phyloP scores from a whole-genome alignment of 1,284 basidiomycete genomes.

The Irpex sp. region DNA sequence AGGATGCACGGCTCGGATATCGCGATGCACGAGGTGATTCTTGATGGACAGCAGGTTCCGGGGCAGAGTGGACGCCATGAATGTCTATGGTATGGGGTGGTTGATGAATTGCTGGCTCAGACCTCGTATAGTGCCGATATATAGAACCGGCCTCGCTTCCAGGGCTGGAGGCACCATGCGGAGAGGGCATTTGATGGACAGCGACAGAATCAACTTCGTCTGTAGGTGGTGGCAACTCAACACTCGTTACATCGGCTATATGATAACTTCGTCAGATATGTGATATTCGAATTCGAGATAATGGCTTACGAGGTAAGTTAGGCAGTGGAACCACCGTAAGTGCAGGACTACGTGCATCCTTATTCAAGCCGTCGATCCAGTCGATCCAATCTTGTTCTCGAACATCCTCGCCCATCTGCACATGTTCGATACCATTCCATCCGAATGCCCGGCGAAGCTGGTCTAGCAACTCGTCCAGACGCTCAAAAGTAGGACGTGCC shows the following conservation, averaged over 20 bases:
- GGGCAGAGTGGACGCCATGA: not conserved
- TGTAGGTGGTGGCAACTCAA: conserved; percentile 4
- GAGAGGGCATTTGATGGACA: not conserved
- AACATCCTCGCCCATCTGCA: conserved; percentile 15
- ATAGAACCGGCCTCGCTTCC: not conserved
- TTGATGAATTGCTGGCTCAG: not conserved
- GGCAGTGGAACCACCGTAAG: conserved; percentile 35
- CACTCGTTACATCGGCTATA: conserved; percentile 9
- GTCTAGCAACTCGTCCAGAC: conserved; percentile 39
- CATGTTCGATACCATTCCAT: conserved; percentile 24
- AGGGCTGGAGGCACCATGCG: not conserved
- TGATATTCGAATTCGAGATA: not conserved
- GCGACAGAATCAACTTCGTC: not conserved
- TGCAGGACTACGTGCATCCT: conserved; percentile 29
- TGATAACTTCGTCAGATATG: not conserved
- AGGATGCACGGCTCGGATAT: conserved; percentile 7
- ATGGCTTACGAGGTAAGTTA: conserved; percentile 23
- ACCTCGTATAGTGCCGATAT: not conserved
- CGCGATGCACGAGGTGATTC: not conserved
- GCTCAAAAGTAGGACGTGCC: conserved; percentile 44
- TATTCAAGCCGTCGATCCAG: conserved; percentile 14
- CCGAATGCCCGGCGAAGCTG: conserved; percentile 31
- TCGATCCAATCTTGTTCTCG: conserved; percentile 14
- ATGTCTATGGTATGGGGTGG: not conserved
- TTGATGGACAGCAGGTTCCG: not conserved